Conservation (phyloP, 2,329 filamentous ascomycete genomes). For the Byssoonygena ceratinophila region DNA sequence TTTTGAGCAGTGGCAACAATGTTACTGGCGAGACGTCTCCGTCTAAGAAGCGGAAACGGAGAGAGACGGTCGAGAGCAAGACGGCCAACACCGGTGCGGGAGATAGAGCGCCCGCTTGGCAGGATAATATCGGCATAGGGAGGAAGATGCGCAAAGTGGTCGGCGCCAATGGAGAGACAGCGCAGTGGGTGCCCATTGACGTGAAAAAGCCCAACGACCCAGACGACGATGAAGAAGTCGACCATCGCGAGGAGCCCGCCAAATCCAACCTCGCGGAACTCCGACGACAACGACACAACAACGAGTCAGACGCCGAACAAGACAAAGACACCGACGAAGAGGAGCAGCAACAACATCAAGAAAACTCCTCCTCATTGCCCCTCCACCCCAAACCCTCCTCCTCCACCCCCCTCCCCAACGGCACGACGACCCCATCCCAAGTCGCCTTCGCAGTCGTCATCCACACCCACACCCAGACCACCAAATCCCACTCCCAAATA, state of each 20-base stretch:
- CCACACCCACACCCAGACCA: slow-evolving; percentile 16
- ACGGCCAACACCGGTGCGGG: slow-evolving; percentile 46
- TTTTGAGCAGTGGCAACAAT: slow-evolving; percentile 16
- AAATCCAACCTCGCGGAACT: background rate
- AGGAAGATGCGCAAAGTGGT: slow-evolving; percentile 42
- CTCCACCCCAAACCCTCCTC: background rate
- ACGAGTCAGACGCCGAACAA: background rate
- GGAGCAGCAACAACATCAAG: background rate
- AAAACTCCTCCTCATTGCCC: background rate
- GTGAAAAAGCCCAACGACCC: slow-evolving; percentile 19
- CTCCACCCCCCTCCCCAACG: background rate
- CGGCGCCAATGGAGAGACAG: slow-evolving; percentile 29
- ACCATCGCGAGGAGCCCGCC: background rate
- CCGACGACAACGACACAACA: background rate
- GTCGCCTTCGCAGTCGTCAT: slow-evolving; percentile 15
- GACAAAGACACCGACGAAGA: background rate
- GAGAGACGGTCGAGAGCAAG: slow-evolving; percentile 27
- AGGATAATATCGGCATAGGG: slow-evolving; percentile 36
- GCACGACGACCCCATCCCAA: slow-evolving; percentile 12
- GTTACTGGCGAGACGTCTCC: background rate
- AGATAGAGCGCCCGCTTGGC: slow-evolving; percentile 38
- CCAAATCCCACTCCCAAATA: slow-evolving; percentile 1
- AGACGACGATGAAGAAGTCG: slow-evolving; percentile 16
- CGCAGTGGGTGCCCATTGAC: slow-evolving; percentile 29
- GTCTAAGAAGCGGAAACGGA: slow-evolving; percentile 35